A percentile compares a stretch with the other conserved stretches of the same genome.
phyloP scores from a whole-genome alignment of 2,329 filamentous ascomycete genomes.

The Nigrograna mackinnonii region DNA sequence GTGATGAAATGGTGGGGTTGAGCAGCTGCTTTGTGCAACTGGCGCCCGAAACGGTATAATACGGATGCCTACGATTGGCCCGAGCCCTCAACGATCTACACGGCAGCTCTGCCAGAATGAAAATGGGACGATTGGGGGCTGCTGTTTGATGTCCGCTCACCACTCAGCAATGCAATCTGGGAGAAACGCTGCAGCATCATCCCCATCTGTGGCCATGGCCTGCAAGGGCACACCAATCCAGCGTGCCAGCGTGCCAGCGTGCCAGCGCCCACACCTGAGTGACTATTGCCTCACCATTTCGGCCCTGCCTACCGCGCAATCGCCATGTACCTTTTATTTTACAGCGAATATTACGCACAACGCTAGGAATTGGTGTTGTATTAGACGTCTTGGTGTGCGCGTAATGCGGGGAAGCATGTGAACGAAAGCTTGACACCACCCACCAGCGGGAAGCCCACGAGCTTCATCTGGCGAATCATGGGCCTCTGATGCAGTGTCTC shows the following conservation, averaged over 20 bases:
- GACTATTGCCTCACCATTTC: not conserved
- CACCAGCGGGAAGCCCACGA: not conserved
- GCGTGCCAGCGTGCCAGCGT: not conserved
- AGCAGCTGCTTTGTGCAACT: slow-evolving; percentile 27
- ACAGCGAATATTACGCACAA: not conserved
- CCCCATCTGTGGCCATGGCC: not conserved
- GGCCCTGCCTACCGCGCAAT: not conserved
- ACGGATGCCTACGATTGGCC: slow-evolving; percentile 22
- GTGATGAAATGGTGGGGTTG: slow-evolving; percentile 42
- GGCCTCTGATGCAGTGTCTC: no score
- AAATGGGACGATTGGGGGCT: slow-evolving; percentile 7
- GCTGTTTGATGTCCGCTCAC: slow-evolving; percentile 16
- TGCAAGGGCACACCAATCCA: not conserved
- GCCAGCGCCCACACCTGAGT: not conserved
- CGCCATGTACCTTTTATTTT: slow-evolving; percentile 1
- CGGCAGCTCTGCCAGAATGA: slow-evolving; percentile 12
- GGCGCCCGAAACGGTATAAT: slow-evolving; percentile 20
- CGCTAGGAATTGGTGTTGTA: slow-evolving; percentile 3
- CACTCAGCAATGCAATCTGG: not conserved
- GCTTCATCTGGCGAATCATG: no score
- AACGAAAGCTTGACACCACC: slow-evolving; percentile 8
- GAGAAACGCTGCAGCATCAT: not conserved
- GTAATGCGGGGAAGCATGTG: slow-evolving; percentile 15
- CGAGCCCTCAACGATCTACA: slow-evolving; percentile 20
- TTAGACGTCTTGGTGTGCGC: slow-evolving; percentile 1